Evolutionary conservation across 2,329 filamentous ascomycete genomes (phyloP).

Genomic region (Akanthomyces muscarius): DNA sequence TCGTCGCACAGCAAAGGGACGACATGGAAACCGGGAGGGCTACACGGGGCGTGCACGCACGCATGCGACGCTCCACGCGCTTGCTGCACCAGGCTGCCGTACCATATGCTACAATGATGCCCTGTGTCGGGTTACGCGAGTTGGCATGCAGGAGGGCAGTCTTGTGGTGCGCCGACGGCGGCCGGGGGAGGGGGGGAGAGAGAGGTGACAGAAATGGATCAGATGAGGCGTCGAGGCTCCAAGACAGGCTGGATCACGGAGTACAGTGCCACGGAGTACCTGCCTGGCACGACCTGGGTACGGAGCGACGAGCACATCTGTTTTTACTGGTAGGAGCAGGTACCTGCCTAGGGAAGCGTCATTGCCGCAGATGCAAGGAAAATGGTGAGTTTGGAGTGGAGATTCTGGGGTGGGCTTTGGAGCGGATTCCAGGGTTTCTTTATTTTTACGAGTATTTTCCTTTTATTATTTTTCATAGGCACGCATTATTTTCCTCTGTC

Average conservation of each 20-base stretch:
- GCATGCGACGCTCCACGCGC: conserved; percentile 7
- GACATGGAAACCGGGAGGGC: background rate
- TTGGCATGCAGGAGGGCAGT: background rate
- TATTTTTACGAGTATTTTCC: too few relatives aligned
- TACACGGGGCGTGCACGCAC: background rate
- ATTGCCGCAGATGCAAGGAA: background rate
- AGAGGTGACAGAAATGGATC: background rate
- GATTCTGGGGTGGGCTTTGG: background rate
- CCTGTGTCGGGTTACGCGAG: conserved; percentile 8
- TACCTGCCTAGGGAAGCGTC: background rate
- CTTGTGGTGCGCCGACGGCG: background rate
- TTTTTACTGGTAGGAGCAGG: background rate
- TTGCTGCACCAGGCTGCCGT: conserved; percentile 12
- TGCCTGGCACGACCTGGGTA: too few relatives aligned
- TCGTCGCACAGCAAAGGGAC: background rate
- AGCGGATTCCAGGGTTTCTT: background rate
- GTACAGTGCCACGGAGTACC: too few relatives aligned
- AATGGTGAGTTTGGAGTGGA: background rate
- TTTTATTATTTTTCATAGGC: too few relatives aligned
- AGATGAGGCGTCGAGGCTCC: background rate
- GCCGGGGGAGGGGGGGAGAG: too few relatives aligned
- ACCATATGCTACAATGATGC: conserved; percentile 4
- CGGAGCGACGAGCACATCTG: too few relatives aligned
- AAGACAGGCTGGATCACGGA: too few relatives aligned
- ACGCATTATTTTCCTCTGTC: background rate